Percentiles rank a stretch among this genome's conserved stretches.
phyloP scores from a whole-genome alignment of 768 basidiomycete genomes.

The Lentinula sp. region DNA sequence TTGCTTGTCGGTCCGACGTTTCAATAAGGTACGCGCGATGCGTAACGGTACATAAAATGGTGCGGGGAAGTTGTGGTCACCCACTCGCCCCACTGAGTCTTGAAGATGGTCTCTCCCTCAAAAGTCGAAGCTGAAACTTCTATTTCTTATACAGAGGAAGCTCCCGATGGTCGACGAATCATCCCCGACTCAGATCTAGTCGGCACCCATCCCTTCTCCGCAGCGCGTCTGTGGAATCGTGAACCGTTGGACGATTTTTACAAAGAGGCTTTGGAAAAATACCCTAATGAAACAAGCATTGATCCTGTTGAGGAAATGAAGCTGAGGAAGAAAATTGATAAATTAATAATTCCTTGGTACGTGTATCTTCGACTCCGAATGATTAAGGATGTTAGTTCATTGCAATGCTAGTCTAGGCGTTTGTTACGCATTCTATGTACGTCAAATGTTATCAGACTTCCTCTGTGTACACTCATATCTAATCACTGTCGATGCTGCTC shows the following conservation, averaged over 20 bases:
- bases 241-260: conserved; percentile 6
- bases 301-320: background rate
- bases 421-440: conserved; percentile 9
- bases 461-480: background rate
- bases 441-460: background rate
- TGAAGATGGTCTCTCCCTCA: background rate
- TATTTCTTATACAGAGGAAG: background rate
- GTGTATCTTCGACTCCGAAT: background rate
- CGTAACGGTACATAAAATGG: background rate
- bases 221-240: conserved; percentile 2
- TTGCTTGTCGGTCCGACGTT: too few species aligned
- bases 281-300: background rate
- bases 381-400: too few species aligned
- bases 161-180: background rate
- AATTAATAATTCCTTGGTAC: conserved; percentile 3
- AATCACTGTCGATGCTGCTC: background rate
- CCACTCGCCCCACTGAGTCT: background rate
- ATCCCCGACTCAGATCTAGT: background rate
- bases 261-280: conserved; percentile 4
- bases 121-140: background rate
- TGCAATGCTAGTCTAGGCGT: background rate
- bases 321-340: conserved; percentile 4
- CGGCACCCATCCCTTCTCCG: background rate
- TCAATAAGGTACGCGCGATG: too few species aligned
- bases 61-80: background rate